Base-by-base conservation (phyloP, 1,139 yeast genomes). In the Zhuliangozyma blackwelliae region DNA sequence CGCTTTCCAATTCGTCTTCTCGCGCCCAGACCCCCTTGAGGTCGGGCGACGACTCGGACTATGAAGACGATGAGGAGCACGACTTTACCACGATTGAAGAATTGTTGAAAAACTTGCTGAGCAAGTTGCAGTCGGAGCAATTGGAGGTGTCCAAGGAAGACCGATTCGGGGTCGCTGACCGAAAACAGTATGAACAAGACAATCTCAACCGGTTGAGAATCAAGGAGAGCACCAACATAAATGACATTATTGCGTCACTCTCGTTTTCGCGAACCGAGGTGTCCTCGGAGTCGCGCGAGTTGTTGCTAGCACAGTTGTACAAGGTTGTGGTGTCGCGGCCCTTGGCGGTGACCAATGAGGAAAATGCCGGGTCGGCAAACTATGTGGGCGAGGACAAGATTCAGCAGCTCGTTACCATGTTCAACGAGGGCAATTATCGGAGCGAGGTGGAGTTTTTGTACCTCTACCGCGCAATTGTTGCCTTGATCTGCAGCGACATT, bases 301-400 rank as follows among this genome's bases (percentile, higher is more conserved):
- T 73, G 40, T 59, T 76, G 25, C 56, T 75, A 45, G 76, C 76
- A 7, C 79, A 76, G 51, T 57, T 76, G 34, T 75, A 68, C 48
- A 70, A 70, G 42, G 54, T 74, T 49, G 59, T 72, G 30, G 72
- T 70, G 5, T 62, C 66, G 13, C 68, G 67, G 41, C 73, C 78
- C 2, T 52, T 72, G 34, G 39, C 58, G 7, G 59, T 64, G 3
- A 59, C 56, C 40, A 68, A 70, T 40, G 75, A 68, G 32, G 65
- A 65, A 34, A 54, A 58, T 32, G 43, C 51, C 2, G 72, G 66
- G 2, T 55, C 66, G 2, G 41, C 46, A 3, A 54, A 55, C 35
- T 65, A 53, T 44, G 65, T 70, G 13, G 59, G 61, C 28, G 75
- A 69, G 29, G 68, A 53, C 4, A 55, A 49, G 23, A 68, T 72